Percentiles rank a stretch among this genome's conserved stretches.
Evolutionary conservation across 2,329 filamentous ascomycete species (phyloP).

Genomic region (Neoscytalidium dimidiatum): DNA sequence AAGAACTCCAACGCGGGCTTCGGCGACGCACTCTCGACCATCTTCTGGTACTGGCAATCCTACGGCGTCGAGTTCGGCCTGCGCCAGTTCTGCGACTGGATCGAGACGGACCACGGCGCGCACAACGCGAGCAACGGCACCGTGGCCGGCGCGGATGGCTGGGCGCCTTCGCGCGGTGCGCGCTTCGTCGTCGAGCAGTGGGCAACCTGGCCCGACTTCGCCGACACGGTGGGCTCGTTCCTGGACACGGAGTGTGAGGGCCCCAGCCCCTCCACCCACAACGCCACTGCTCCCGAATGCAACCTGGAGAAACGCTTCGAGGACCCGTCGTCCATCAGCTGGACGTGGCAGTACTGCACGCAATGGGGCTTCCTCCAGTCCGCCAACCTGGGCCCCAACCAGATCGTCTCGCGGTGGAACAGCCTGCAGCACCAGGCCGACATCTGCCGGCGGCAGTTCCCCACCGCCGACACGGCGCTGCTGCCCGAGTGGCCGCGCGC

Average conservation of each 20-base stretch:
- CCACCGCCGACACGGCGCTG: conserved; percentile 43
- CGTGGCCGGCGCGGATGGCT: conserved; percentile 42
- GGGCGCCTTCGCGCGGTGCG: conserved; percentile 43
- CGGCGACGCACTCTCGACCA: conserved; percentile 43
- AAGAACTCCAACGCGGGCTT: conserved; percentile 51
- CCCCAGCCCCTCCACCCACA: conserved; percentile 26
- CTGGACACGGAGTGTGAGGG: conserved; percentile 7
- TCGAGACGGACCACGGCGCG: conserved; percentile 46
- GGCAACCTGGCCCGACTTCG: conserved; percentile 34
- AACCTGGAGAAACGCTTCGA: neutral
- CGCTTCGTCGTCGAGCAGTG: conserved; percentile 46
- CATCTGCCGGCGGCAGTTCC: conserved; percentile 53
- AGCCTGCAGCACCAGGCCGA: conserved; percentile 46
- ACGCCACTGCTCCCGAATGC: neutral
- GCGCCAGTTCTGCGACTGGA: conserved; percentile 47
- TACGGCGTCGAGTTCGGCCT: conserved; percentile 47
- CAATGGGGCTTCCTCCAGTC: conserved; percentile 55
- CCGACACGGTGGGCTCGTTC: neutral
- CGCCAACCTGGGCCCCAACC: conserved; percentile 50
- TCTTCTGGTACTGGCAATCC: conserved; percentile 47
- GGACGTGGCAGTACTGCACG: conserved; percentile 57
- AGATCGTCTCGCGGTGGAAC: conserved; percentile 51
- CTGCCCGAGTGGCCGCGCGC: conserved; percentile 42
- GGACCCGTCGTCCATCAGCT: conserved; percentile 37
- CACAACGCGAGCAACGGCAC: conserved; percentile 24